phyloP scores from a whole-genome alignment of 208 protist species.

The Trypanosoma lewisi region DNA sequence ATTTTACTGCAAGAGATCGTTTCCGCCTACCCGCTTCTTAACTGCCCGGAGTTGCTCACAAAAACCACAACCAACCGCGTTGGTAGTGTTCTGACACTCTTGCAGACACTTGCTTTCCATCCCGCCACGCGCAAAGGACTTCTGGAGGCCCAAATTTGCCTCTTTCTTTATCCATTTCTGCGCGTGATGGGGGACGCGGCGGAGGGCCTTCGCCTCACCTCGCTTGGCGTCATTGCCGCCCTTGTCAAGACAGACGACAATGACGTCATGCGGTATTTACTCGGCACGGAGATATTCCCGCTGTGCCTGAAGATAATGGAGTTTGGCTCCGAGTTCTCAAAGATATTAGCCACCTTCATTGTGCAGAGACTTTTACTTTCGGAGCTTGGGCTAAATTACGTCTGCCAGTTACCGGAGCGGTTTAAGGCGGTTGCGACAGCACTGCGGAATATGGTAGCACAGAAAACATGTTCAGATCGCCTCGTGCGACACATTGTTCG shows the following conservation, averaged over 20 bases:
- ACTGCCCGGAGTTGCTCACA: slow-evolving; percentile 48
- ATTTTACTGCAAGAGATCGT: slow-evolving; percentile 98
- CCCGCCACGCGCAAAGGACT: slow-evolving; percentile 96
- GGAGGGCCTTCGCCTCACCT: slow-evolving; percentile 98
- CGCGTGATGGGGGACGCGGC: slow-evolving; percentile 93
- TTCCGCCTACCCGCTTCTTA: slow-evolving; percentile 97
- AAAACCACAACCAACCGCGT: slow-evolving; percentile 92
- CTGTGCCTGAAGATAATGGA: slow-evolving; percentile 99
- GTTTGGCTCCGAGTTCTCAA: slow-evolving; percentile 94
- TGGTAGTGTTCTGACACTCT: slow-evolving; percentile 97
- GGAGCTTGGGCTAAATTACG: slow-evolving; percentile 96
- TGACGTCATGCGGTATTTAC: slow-evolving; percentile 96
- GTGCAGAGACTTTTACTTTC: slow-evolving; percentile 99
- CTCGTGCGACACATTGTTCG: slow-evolving; percentile 98
- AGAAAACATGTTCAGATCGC: slow-evolving; percentile 89
- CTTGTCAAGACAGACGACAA: slow-evolving; percentile 94
- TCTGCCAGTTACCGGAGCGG: slow-evolving; percentile 95
- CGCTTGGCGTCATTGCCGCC: slow-evolving; percentile 98
- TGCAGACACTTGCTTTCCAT: slow-evolving; percentile 98
- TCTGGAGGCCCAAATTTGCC: slow-evolving; percentile 98
- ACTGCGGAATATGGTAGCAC: slow-evolving; percentile 94
- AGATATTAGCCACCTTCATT: slow-evolving; percentile 99
- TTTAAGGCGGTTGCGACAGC: slow-evolving; percentile 95
- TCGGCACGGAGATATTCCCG: slow-evolving; percentile 99
- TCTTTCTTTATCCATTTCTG: slow-evolving; percentile 99